These are phyloP conservation scores for Ascochyta viciae-villosae DNA, from an alignment of 2,329 filamentous ascomycete species.

Conservation along the genomic window DNA sequence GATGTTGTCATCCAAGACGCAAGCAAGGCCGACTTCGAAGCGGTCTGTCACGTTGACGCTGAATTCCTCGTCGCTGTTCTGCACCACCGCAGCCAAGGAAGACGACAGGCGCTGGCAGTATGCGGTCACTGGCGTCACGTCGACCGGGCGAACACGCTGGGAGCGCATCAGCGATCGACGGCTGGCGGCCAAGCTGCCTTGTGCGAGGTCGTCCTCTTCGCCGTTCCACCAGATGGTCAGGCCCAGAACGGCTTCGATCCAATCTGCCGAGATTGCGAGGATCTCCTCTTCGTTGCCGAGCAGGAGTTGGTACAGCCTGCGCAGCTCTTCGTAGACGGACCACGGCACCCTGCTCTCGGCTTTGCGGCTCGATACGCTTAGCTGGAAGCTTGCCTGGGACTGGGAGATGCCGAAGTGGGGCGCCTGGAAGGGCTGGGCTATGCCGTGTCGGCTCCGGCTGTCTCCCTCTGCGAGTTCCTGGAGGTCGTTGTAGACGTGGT, in stretches of 20 bases:
- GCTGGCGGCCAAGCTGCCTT: slow-evolving; percentile 54
- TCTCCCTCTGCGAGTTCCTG: slow-evolving; percentile 80
- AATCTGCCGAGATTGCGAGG: slow-evolving; percentile 80
- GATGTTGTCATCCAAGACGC: slow-evolving; percentile 81
- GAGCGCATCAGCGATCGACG: slow-evolving; percentile 51
- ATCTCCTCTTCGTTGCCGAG: slow-evolving; percentile 79
- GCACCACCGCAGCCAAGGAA: slow-evolving; percentile 70
- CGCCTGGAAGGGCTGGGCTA: slow-evolving; percentile 55
- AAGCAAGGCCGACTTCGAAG: slow-evolving; percentile 82
- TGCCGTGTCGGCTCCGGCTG: slow-evolving; percentile 57
- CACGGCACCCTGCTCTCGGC: slow-evolving; percentile 88
- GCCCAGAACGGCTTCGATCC: slow-evolving; percentile 86
- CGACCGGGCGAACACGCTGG: slow-evolving; percentile 55
- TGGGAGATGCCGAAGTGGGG: slow-evolving; percentile 48
- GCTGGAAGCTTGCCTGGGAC: slow-evolving; percentile 64
- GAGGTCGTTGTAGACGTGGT: slow-evolving; percentile 72
- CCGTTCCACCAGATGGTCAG: slow-evolving; percentile 94
- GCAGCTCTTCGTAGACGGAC: slow-evolving; percentile 86
- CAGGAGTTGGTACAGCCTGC: slow-evolving; percentile 80
- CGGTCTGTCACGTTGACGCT: slow-evolving; percentile 77
- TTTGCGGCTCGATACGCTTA: slow-evolving; percentile 71
- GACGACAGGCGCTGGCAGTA: slow-evolving; percentile 78
- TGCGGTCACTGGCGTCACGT: slow-evolving; percentile 65
- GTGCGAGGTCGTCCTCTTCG: slow-evolving; percentile 59
- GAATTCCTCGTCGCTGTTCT: slow-evolving; percentile 71